Conservation (phyloP, 1,284 basidiomycete species). For the Ceratobasidium sp. region DNA sequence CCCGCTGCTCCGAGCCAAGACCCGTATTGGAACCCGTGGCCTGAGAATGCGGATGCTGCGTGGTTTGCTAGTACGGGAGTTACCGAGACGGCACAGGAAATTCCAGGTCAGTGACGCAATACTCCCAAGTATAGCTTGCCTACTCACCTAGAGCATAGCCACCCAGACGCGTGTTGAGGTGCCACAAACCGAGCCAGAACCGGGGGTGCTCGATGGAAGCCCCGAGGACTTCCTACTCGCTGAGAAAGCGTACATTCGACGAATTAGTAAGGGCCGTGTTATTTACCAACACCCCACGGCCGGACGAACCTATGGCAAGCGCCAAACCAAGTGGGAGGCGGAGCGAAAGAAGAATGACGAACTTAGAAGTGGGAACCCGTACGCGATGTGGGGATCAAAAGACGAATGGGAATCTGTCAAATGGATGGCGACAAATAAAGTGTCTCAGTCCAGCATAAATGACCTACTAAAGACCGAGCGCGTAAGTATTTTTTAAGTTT, state of each 20-base stretch:
- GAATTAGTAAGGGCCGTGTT: slow-evolving; percentile 1
- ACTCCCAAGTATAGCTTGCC: background rate
- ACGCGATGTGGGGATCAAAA: slow-evolving; percentile 13
- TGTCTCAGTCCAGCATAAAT: slow-evolving; percentile 4
- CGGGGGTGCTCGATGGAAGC: background rate
- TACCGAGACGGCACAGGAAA: no score
- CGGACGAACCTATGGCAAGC: slow-evolving; percentile 3
- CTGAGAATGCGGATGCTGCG: no score
- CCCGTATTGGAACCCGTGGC: no score
- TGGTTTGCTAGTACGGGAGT: no score
- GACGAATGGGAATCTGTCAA: slow-evolving; percentile 13
- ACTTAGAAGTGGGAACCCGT: background rate
- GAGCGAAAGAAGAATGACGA: background rate
- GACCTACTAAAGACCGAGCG: slow-evolving; percentile 14
- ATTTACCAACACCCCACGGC: slow-evolving; percentile 16
- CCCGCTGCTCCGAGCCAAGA: no score
- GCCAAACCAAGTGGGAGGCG: background rate
- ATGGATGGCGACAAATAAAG: slow-evolving; percentile 23
- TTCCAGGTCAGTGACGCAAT: no score
- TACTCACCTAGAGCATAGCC: background rate
- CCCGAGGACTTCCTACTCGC: background rate
- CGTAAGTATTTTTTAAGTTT: background rate
- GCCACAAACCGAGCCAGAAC: background rate
- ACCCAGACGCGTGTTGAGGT: background rate
- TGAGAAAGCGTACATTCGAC: background rate